Evolutionary conservation across 2,329 filamentous ascomycete genomes (phyloP).

Genomic region (Cercospora beticola): DNA sequence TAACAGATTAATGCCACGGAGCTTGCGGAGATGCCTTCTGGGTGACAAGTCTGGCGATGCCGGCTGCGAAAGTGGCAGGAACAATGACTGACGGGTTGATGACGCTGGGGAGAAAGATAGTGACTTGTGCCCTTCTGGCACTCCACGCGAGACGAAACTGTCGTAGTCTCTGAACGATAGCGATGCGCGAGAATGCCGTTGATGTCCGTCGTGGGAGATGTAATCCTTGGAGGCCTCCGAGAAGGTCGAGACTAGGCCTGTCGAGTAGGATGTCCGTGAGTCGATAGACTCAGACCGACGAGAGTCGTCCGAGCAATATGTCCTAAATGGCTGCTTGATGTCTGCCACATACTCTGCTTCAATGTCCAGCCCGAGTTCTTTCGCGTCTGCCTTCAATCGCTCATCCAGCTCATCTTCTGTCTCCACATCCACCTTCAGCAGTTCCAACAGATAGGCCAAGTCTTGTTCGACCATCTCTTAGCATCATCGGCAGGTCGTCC

Average conservation of each 20-base stretch:
- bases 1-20: conserved; percentile 37
- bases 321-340: conserved; percentile 7
- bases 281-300: conserved; percentile 36
- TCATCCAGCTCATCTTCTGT: conserved; percentile 35
- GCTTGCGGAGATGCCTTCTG: conserved; percentile 36
- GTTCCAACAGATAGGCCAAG: conserved; percentile 32
- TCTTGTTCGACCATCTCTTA: conserved; percentile 24
- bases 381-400: conserved; percentile 30
- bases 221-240: conserved; percentile 37
- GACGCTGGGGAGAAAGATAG: conserved; percentile 34
- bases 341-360: conserved; percentile 17
- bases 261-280: conserved; percentile 38
- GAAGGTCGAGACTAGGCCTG: conserved; percentile 36
- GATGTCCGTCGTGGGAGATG: conserved; percentile 8
- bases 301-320: conserved; percentile 24
- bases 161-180: conserved; percentile 39
- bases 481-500: conserved; percentile 6
- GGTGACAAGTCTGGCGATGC: conserved; percentile 31
- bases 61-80: conserved; percentile 32
- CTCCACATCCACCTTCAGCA: conserved; percentile 34
- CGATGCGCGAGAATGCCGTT: conserved; percentile 28
- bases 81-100: conserved; percentile 33
- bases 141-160: conserved; percentile 33
- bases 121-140: conserved; percentile 29
- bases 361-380: conserved; percentile 30